Evolutionary conservation across 2,329 filamentous ascomycete genomes (phyloP).

Genomic region (Grosmannia serpens): DNA sequence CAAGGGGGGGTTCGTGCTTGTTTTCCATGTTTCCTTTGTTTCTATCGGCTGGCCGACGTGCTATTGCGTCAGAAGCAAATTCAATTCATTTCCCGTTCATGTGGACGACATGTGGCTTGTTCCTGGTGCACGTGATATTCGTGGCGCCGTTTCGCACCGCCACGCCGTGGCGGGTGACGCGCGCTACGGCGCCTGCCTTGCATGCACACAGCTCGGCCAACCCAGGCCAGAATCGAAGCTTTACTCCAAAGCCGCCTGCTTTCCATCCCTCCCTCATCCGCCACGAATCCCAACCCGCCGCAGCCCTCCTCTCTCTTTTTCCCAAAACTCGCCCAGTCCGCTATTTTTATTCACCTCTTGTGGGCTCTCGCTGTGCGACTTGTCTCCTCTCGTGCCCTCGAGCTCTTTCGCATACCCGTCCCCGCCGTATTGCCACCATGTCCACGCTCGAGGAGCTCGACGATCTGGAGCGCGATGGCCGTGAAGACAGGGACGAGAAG

Average conservation of each 20-base stretch:
- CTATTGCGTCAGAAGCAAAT: background rate
- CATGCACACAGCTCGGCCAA: background rate
- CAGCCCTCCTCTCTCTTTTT: background rate
- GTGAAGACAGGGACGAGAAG: slow-evolving; percentile 44
- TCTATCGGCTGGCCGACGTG: background rate
- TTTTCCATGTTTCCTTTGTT: background rate
- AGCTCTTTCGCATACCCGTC: background rate
- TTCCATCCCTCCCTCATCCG: background rate
- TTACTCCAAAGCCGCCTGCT: background rate
- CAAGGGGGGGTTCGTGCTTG: background rate
- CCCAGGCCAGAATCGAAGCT: background rate
- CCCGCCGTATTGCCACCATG: slow-evolving; percentile 42
- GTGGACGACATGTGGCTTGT: background rate
- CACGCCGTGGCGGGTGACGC: slow-evolving; percentile 3
- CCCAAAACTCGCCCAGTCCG: background rate
- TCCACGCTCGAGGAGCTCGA: slow-evolving; percentile 88
- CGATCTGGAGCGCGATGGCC: slow-evolving; percentile 70
- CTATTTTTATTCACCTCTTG: background rate
- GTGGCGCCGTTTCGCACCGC: background rate
- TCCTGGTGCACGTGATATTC: slow-evolving; percentile 1
- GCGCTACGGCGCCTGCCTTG: slow-evolving; percentile 8
- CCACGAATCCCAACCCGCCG: background rate
- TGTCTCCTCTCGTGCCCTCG: background rate
- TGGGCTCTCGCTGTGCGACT: background rate
- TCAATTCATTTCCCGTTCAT: background rate